These are phyloP conservation scores for Eudorina sp. DNA, from an alignment of 139 green algal species.

Conservation along the genomic window DNA sequence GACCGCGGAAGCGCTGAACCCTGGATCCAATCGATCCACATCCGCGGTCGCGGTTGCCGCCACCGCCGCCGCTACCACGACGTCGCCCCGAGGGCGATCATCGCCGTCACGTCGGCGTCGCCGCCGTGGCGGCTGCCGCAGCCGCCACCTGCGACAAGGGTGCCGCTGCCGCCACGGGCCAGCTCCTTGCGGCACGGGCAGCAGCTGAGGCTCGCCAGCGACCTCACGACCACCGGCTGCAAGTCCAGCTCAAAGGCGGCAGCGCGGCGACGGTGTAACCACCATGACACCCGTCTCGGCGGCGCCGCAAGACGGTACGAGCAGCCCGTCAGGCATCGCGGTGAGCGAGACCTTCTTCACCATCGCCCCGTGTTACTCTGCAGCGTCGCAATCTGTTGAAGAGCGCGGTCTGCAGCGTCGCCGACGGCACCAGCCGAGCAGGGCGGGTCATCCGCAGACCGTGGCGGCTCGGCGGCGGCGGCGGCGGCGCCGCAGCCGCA, in stretches of 20 bases:
- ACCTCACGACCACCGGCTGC: not conserved
- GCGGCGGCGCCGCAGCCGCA: not conserved
- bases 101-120: not conserved
- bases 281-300: not conserved
- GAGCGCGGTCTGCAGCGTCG: not conserved
- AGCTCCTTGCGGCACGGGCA: not conserved
- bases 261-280: not conserved
- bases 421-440: conserved; percentile 7
- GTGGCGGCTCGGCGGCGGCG: not conserved
- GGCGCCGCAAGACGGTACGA: not conserved
- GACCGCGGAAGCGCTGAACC: not conserved
- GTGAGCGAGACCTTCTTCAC: conserved; percentile 3
- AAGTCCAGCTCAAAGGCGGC: not conserved
- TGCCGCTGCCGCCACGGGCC: no score
- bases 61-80: not conserved
- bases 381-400: conserved; percentile 5
- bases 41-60: not conserved
- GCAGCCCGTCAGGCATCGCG: not conserved
- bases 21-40: not conserved
- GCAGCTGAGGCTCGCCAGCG: not conserved
- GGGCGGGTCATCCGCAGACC: not conserved
- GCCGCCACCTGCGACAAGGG: not conserved
- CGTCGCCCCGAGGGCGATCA: no score
- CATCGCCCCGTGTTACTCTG: not conserved
- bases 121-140: not conserved